These are phyloP conservation scores for Dioscorea alata DNA, from an alignment of 106 monocot genomes.

Conservation along the genomic window DNA sequence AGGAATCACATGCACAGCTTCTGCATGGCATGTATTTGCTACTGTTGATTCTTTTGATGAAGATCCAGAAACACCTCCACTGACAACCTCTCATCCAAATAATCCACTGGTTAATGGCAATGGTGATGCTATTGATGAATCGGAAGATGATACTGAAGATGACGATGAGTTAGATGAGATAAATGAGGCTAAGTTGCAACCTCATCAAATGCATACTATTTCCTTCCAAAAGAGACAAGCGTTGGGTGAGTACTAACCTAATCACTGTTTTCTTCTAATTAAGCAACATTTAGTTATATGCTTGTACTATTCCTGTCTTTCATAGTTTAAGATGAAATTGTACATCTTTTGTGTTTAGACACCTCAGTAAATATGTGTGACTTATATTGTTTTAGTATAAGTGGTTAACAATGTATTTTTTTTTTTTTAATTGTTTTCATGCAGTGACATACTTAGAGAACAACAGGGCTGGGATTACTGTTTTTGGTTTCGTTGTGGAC, in stretches of 20 bases:
- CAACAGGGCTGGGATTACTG: constrained; percentile 87
- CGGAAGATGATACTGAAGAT: constrained; percentile 8
- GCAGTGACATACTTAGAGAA: constrained; percentile 97
- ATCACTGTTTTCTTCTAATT: not conserved
- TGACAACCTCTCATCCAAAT: not conserved
- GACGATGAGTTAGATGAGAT: constrained; percentile 17
- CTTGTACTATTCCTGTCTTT: too few species aligned
- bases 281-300: not conserved
- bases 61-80: constrained; percentile 20
- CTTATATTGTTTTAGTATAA: too few species aligned
- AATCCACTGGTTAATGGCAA: not conserved
- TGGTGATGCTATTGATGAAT: constrained; percentile 25
- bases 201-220: constrained; percentile 22
- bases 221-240: constrained; percentile 91
- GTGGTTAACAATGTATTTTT: not conserved
- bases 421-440: not conserved
- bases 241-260: constrained; percentile 38
- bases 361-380: too few species aligned
- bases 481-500: constrained; percentile 92
- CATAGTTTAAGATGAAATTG: too few species aligned
- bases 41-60: constrained; percentile 49
- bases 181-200: constrained; percentile 28
- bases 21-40: constrained; percentile 75
- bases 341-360: too few species aligned
- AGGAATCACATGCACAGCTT: constrained; percentile 80